Base-by-base conservation (phyloP, 129 eudicot genomes). In the Flaveria linearis region DNA sequence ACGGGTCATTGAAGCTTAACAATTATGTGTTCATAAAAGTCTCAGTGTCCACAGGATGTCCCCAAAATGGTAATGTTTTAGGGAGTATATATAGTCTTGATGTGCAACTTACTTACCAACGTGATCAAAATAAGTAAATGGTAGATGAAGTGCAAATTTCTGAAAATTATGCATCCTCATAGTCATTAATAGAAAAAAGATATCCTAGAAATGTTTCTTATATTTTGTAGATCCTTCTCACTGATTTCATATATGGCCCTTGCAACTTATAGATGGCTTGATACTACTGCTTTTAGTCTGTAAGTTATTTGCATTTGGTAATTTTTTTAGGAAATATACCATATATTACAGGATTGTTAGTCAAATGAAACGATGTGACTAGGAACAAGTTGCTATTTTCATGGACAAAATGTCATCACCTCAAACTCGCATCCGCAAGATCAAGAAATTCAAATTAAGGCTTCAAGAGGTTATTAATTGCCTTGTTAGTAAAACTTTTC, bases 321-420 rank as follows among this genome's bases (percentile, higher is more conserved):
- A 2, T 2, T 3, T 52, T 4, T 52, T 52, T 5, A 52, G 5
- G 58, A 52, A n/a, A 6, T 6, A 4, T 52, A 52, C 4, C 0
- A 52, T 1, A 52, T 52, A 25, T 25, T 70, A 14, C 42, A 49
- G 12, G 14, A 15, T 12, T 17, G 17, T 36, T 39, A 8, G 5
- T 72, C 76, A 72, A 53, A 72, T 16, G 0, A 17, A 72, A 33
- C 76, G 7, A 52, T 72, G 50, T n/a, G 52, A 22, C 13, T 72
- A 72, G 50, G 5, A 1, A 55, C 20, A 36, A 8, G 52, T 55
- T 55, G 53, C 53, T 18, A 71, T 28, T 16, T 50, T 30, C 47
- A 51, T 18, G 13, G 67, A 55, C 17, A 3, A 2, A 22, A 1
- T 36, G 39, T 72, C 76, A 36, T 53, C 36, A 20, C 25, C 39